Evolutionary conservation across 2,329 filamentous ascomycete genomes (phyloP), one percentile per base, ranked within the genome.

Genomic region (Scleromitrula shiraiana): DNA sequence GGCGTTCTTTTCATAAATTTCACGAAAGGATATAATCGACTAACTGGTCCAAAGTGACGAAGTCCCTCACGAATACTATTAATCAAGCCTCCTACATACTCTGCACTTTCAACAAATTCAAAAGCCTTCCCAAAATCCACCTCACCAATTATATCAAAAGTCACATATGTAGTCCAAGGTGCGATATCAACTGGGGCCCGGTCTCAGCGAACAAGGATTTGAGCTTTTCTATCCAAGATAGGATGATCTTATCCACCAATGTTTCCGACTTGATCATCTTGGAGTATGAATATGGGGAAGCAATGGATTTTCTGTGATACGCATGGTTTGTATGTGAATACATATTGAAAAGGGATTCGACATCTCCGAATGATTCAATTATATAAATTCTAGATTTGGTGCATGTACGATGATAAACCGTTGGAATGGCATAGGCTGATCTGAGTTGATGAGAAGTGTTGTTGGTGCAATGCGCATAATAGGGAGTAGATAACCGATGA

Each of bases 221-320:
- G 2, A 81, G 64, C 12, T 67, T 70, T 3, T 58, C 52, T 9
- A 73, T 64, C 77, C 75, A 81, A n/a, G 68, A 62, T 2, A 58
- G 46, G 40, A 80, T 75, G 9, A 70, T 66, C 2, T 58, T 53
- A 51, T 80, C 76, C 3, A 82, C 66, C 23, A 80, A 54, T 0
- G 74, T 73, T 58, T 81, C 78, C 71, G 78, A 79, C 53, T 71
- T 75, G 61, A 74, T 75, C 53, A 80, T 70, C 55, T 77, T 78
- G 40, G 64, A 68, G 56, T 78, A 76, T 48, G 69, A 73, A 56
- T 81, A 39, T 2, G 75, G 70, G 2, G 69, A 68, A 1, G 76
- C 77, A 20, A 74, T 68, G 20, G 76, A 68, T 62, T 78, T 79
- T 20, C 77, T 67, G 54, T 71, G 74, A 2, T 67, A 63, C 2